Evolutionary conservation across 768 basidiomycete genomes (phyloP).

Genomic region (Scleroderma citrinum): DNA sequence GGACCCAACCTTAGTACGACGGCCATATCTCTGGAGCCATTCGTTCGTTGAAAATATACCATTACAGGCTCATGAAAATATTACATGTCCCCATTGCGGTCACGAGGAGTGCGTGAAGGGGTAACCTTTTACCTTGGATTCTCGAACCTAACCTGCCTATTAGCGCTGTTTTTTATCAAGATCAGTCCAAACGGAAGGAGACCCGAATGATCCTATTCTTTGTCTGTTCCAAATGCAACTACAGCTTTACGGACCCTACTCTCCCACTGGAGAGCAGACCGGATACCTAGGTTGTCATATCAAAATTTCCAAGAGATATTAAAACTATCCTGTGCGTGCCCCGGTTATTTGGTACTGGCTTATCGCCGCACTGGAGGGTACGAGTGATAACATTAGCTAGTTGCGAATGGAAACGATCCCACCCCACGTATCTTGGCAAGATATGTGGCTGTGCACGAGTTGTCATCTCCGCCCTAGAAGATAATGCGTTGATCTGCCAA

Average conservation of each 20-base stretch:
- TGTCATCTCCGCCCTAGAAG: no score
- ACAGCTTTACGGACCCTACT: constrained; percentile 68
- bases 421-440: no score
- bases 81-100: constrained; percentile 76
- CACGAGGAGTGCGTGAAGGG: constrained; percentile 66
- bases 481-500: no score
- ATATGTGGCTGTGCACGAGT: no score
- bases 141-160: constrained; percentile 4
- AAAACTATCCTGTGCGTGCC: background rate
- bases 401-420: no score
- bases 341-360: background rate
- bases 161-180: constrained; percentile 92
- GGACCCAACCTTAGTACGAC: constrained; percentile 79
- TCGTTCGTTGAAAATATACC: background rate
- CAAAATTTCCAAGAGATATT: background rate
- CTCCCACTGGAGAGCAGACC: constrained; percentile 40
- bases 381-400: background rate
- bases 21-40: background rate
- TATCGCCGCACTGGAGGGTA: background rate
- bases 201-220: constrained; percentile 93
- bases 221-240: constrained; percentile 79
- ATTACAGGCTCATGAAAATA: constrained; percentile 72
- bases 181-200: constrained; percentile 94
- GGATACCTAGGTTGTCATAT: constrained; percentile 15
- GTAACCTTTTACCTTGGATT: background rate